Percentiles rank a stretch among this genome's conserved stretches.
phyloP scores from a whole-genome alignment of 2,329 filamentous ascomycete species.

The Fusarium nisikadoi region DNA sequence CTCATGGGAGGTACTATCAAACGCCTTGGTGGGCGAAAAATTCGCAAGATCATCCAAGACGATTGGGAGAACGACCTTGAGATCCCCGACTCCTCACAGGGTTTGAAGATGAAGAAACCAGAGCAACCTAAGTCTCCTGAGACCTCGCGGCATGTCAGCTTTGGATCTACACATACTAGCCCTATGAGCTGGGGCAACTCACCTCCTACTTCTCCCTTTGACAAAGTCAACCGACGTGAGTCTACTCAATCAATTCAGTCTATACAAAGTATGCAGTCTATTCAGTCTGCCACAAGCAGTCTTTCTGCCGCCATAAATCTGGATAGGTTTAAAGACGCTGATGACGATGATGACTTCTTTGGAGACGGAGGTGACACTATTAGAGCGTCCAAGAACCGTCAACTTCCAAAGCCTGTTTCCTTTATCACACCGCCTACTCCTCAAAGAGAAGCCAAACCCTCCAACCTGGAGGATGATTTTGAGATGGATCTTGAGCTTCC shows the following conservation, averaged over 20 bases:
- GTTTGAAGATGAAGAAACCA: constrained; percentile 72
- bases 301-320: constrained; percentile 64
- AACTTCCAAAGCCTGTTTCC: constrained; percentile 61
- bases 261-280: constrained; percentile 25
- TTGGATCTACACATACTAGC: constrained; percentile 59
- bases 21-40: constrained; percentile 79
- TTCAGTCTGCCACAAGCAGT: constrained; percentile 48
- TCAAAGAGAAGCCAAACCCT: constrained; percentile 53
- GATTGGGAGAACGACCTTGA: constrained; percentile 86
- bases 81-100: constrained; percentile 68
- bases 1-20: constrained; percentile 94
- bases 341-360: constrained; percentile 71
- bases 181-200: constrained; percentile 56
- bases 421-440: constrained; percentile 67
- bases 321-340: constrained; percentile 72
- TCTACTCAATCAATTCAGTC: constrained; percentile 36
- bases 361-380: constrained; percentile 74
- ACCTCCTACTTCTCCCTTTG: constrained; percentile 30
- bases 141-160: constrained; percentile 73
- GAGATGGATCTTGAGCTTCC: constrained; percentile 79
- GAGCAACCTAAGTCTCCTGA: constrained; percentile 73
- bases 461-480: constrained; percentile 70
- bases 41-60: constrained; percentile 78
- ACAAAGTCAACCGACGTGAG: constrained; percentile 46
- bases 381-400: constrained; percentile 70